Evolutionary conservation across 2,329 filamentous ascomycete species (phyloP).

Genomic region (Coniochaeta sp.): DNA sequence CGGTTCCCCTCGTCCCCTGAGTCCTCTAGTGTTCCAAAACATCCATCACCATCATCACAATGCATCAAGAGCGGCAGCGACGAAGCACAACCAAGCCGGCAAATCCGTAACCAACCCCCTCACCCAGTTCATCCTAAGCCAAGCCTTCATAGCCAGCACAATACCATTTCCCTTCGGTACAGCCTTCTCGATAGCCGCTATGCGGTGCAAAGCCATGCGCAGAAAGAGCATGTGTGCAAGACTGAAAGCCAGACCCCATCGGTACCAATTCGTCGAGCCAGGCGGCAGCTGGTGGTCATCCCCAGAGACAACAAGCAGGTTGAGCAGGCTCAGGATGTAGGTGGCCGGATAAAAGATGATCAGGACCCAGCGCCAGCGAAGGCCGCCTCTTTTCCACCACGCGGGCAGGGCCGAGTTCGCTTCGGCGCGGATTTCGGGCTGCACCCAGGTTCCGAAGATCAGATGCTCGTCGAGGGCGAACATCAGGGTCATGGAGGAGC

Average conservation of each 20-base stretch:
- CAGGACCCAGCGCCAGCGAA: slow-evolving; percentile 3
- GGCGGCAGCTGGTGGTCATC: not conserved
- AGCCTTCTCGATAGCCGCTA: slow-evolving; percentile 1
- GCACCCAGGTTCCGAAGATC: slow-evolving; percentile 2
- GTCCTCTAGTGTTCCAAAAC: not conserved
- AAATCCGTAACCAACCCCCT: not conserved
- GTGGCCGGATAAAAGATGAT: not conserved
- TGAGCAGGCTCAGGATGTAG: slow-evolving; percentile 1
- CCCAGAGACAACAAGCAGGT: not conserved
- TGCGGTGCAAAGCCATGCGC: not conserved
- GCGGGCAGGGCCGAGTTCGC: slow-evolving; percentile 2
- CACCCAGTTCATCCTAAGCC: slow-evolving; percentile 2
- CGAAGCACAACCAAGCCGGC: slow-evolving; percentile 1
- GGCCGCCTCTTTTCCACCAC: slow-evolving; percentile 1
- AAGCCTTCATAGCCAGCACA: not conserved
- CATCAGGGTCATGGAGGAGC: slow-evolving; percentile 1
- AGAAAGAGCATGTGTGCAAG: slow-evolving; percentile 1
- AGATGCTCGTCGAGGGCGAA: slow-evolving; percentile 3
- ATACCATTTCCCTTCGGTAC: slow-evolving; percentile 1
- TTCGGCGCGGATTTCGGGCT: not conserved
- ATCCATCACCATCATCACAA: not conserved
- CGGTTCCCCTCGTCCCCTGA: not conserved
- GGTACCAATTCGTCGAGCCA: slow-evolving; percentile 1
- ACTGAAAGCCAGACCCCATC: not conserved
- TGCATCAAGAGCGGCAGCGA: not conserved